Evolutionary conservation across 1,284 basidiomycete species (phyloP).

Genomic region (Ceratobasidium sp.): DNA sequence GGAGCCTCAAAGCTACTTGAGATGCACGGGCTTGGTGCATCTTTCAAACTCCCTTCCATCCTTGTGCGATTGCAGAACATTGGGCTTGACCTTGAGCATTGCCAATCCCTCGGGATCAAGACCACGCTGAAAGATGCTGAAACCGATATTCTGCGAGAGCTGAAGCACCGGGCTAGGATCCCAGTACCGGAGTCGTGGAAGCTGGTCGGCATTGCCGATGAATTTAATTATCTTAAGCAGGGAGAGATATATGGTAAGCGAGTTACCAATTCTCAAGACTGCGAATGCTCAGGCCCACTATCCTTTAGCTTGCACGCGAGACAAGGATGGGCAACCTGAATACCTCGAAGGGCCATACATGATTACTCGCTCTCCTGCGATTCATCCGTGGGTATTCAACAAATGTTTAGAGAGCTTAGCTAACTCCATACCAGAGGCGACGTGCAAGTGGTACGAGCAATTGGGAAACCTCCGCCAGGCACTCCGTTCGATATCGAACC

Average conservation of each 20-base stretch:
- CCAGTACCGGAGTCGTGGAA: constrained; percentile 48
- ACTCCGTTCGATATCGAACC: constrained; percentile 49
- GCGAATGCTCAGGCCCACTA: neutral
- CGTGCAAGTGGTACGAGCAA: constrained; percentile 79
- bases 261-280: neutral
- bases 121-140: constrained; percentile 53
- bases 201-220: constrained; percentile 66
- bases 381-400: constrained; percentile 67
- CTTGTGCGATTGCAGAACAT: constrained; percentile 58
- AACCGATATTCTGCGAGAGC: constrained; percentile 45
- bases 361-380: constrained; percentile 76
- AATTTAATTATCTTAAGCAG: constrained; percentile 73
- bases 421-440: constrained; percentile 46
- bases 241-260: constrained; percentile 73
- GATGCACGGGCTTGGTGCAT: constrained; percentile 60
- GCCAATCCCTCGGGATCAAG: constrained; percentile 55
- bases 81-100: constrained; percentile 48
- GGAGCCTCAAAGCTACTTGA: constrained; percentile 65
- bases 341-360: constrained; percentile 70
- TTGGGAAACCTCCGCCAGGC: constrained; percentile 68
- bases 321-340: constrained; percentile 62
- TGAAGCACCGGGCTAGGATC: constrained; percentile 37
- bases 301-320: constrained; percentile 68
- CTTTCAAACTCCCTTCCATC: constrained; percentile 60
- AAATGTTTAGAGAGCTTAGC: neutral